Evolutionary conservation across 768 basidiomycete species (phyloP), one percentile per base, ranked within the genome.

Genomic region (Agrocybe pediades): DNA sequence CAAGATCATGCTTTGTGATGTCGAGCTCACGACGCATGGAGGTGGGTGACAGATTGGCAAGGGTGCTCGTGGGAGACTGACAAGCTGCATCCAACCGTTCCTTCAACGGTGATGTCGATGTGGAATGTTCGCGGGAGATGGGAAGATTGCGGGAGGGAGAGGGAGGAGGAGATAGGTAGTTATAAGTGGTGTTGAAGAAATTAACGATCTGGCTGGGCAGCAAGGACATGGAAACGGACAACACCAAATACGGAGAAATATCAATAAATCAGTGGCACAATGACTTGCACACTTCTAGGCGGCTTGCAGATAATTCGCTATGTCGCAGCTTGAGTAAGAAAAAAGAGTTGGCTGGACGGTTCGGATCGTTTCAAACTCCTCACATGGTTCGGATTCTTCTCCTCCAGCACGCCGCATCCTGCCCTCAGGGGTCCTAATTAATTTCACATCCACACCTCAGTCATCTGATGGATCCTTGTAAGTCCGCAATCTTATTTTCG

Each of bases 1-100:
- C 73, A 29, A 85, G 76, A 52, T 85, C 82, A 55, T 76, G 71
- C 65, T 80, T 83, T 44, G 79, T 74, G 51, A 72, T 67, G 65
- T 85, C 85, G 54, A 83, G 72, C 63, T 85, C 81, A 63, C 85
- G 77, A 59, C 80, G 78, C 76, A 83, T 75, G 58, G 71, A 68
- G 51, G 68, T 65, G 41, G 69, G 65, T 46, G 74, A 61, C 59
- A 72, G 67, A 67, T 69, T 71, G 74, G 72, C 68, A 64, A 71
- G 67, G 60, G 73, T 73, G 69, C 74, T 74, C 70, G 73, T 68
- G 46, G 68, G 69, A 43, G 74, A 67, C 63, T 72, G 68, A 67
- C 79, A 70, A 72, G 78, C 72, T 56, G 69, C 73, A 74, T 77
- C 72, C 69, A 75, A 68, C 64, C 75, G 73, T 68, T 77, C 74